These are phyloP conservation scores for Chalciporus piperatus DNA, from an alignment of 768 basidiomycete genomes.

Conservation along the genomic window DNA sequence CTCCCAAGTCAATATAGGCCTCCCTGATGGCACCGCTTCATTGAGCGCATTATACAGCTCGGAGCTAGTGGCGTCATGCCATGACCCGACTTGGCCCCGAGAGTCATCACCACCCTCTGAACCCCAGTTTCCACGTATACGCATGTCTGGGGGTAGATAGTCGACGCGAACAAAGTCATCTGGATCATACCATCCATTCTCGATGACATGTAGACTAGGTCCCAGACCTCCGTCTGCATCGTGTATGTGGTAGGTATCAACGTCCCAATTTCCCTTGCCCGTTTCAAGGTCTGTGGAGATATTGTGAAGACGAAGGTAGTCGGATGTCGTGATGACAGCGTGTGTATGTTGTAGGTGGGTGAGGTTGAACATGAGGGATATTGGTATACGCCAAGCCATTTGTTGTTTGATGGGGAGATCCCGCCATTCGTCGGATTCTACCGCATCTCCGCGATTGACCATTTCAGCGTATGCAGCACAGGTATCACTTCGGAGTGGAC, in stretches of 20 bases:
- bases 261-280: conserved; percentile 37
- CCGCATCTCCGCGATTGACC: conserved; percentile 46
- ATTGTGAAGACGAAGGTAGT: conserved; percentile 42
- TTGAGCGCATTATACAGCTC: conserved; percentile 19
- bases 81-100: conserved; percentile 18
- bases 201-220: conserved; percentile 33
- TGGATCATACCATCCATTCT: conserved; percentile 40
- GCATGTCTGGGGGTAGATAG: conserved; percentile 31
- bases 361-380: conserved; percentile 42
- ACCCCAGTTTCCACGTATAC: conserved; percentile 31
- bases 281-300: conserved; percentile 33
- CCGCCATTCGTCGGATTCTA: conserved; percentile 40
- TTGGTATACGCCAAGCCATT: conserved; percentile 36
- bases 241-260: conserved; percentile 32
- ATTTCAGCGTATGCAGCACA: conserved; percentile 41
- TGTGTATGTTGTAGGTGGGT: conserved; percentile 36
- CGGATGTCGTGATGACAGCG: conserved; percentile 38
- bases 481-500: conserved; percentile 21
- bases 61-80: conserved; percentile 16
- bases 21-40: conserved; percentile 4
- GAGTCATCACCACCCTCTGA: conserved; percentile 10
- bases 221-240: conserved; percentile 10
- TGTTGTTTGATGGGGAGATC: conserved; percentile 35
- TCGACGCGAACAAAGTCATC: conserved; percentile 36
- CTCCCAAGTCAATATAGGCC: conserved; percentile 26